A percentile compares a stretch with the other conserved stretches of the same genome.
These are phyloP conservation scores for Diaporthe aspalathi DNA, from an alignment of 2,329 filamentous ascomycete genomes.

Conservation along the genomic window DNA sequence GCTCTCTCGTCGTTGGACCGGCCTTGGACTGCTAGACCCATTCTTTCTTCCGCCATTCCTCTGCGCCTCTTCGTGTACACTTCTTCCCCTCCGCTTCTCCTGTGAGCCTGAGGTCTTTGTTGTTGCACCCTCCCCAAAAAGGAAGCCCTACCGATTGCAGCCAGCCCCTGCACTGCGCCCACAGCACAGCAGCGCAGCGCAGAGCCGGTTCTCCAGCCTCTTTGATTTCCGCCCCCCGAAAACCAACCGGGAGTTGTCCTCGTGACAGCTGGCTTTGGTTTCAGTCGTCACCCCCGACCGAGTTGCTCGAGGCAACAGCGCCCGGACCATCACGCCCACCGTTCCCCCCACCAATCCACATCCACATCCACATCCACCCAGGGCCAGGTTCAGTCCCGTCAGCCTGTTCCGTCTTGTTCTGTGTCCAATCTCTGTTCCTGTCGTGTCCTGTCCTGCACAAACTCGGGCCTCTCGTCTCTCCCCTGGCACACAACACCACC, in stretches of 20 bases:
- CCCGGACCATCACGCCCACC: constrained; percentile 23
- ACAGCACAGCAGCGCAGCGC: constrained; percentile 17
- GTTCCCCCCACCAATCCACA: too few species aligned
- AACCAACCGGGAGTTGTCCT: constrained; percentile 9
- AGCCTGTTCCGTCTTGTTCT: background rate
- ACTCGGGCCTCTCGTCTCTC: constrained; percentile 4
- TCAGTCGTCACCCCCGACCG: constrained; percentile 26
- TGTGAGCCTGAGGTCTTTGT: constrained; percentile 26
- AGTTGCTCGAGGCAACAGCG: constrained; percentile 28
- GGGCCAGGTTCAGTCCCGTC: constrained; percentile 8
- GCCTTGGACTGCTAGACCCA: background rate
- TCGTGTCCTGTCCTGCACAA: background rate
- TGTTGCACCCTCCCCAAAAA: background rate
- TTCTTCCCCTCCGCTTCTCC: background rate
- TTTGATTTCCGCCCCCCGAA: constrained; percentile 20
- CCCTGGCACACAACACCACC: constrained; percentile 6
- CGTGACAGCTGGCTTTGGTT: constrained; percentile 33
- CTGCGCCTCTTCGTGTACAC: background rate
- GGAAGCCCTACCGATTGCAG: constrained; percentile 9
- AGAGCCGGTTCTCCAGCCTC: constrained; percentile 27
- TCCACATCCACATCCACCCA: too few species aligned
- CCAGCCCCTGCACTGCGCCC: constrained; percentile 9
- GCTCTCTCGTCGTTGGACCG: background rate
- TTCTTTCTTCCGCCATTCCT: background rate
- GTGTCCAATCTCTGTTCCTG: too few species aligned